These are phyloP conservation scores for Trichoderma sp. DNA, from an alignment of 2,329 filamentous ascomycete genomes.

Conservation along the genomic window DNA sequence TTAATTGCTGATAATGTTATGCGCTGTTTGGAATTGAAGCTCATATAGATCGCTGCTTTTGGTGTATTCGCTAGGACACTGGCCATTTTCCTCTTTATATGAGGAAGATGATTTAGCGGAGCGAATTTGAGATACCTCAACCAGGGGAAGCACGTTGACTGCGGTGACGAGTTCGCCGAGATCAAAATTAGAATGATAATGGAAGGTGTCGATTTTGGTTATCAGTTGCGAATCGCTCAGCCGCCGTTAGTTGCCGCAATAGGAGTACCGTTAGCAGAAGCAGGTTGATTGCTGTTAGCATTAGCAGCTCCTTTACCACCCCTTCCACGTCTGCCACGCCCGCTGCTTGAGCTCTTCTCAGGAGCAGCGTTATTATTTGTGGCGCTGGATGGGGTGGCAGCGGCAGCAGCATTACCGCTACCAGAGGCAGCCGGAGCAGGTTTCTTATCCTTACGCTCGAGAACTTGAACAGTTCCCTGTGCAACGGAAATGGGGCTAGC, in stretches of 20 bases:
- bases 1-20: neutral
- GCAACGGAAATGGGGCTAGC: slow-evolving; percentile 81
- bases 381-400: slow-evolving; percentile 27
- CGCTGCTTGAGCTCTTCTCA: slow-evolving; percentile 35
- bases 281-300: slow-evolving; percentile 18
- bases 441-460: slow-evolving; percentile 73
- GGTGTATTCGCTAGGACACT: neutral
- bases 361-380: slow-evolving; percentile 23
- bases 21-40: neutral
- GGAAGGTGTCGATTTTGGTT: slow-evolving; percentile 5
- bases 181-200: neutral
- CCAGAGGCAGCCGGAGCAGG: slow-evolving; percentile 30
- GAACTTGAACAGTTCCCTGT: slow-evolving; percentile 81
- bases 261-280: slow-evolving; percentile 20
- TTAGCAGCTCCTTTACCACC: slow-evolving; percentile 32
- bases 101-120: neutral
- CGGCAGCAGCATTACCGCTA: slow-evolving; percentile 25
- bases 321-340: slow-evolving; percentile 39
- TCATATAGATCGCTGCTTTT: neutral
- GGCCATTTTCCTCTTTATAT: neutral
- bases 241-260: slow-evolving; percentile 23
- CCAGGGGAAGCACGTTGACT: neutral
- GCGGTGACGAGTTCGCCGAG: neutral
- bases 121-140: neutral
- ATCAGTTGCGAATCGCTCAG: slow-evolving; percentile 18